Evolutionary conservation across 1,284 basidiomycete genomes (phyloP).

Genomic region (Takashimella koratensis): DNA sequence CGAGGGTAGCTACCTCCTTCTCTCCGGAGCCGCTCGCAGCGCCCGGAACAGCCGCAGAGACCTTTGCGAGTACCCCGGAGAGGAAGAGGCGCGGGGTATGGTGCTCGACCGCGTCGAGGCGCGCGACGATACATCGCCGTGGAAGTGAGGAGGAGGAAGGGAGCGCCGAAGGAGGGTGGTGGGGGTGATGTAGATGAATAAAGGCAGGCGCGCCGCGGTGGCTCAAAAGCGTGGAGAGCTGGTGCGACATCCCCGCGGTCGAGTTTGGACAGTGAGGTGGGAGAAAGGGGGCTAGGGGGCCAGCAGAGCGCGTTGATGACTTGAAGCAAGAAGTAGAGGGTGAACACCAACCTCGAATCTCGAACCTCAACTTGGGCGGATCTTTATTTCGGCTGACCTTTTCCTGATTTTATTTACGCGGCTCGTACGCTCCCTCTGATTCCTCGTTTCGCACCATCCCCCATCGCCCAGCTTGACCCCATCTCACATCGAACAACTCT

Average conservation of each 20-base stretch:
- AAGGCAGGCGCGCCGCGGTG: conserved; percentile 59
- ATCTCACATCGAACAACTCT: no score
- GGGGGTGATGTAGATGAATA: conserved; percentile 64
- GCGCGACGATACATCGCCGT: conserved; percentile 41
- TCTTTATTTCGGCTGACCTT: no score
- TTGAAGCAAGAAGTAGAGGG: no score
- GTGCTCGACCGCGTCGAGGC: conserved; percentile 62
- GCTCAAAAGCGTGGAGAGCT: conserved; percentile 55
- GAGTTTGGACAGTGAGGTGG: no score
- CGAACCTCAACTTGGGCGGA: no score
- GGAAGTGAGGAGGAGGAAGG: conserved; percentile 41
- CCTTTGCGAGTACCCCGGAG: conserved; percentile 61
- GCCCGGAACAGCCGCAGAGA: conserved; percentile 52
- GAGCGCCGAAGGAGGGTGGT: conserved; percentile 49
- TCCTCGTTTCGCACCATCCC: no score
- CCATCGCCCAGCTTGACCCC: no score
- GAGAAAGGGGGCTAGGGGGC: no score
- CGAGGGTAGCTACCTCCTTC: conserved; percentile 58
- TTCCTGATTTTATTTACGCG: no score
- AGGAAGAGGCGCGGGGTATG: conserved; percentile 65
- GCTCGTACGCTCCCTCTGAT: no score
- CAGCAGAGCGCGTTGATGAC: no score
- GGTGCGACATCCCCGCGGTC: not conserved
- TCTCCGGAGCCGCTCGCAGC: conserved; percentile 10
- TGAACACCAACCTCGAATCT: no score